phyloP scores from a whole-genome alignment of 305 asterid genomes.

The Fraxinus velutina region DNA sequence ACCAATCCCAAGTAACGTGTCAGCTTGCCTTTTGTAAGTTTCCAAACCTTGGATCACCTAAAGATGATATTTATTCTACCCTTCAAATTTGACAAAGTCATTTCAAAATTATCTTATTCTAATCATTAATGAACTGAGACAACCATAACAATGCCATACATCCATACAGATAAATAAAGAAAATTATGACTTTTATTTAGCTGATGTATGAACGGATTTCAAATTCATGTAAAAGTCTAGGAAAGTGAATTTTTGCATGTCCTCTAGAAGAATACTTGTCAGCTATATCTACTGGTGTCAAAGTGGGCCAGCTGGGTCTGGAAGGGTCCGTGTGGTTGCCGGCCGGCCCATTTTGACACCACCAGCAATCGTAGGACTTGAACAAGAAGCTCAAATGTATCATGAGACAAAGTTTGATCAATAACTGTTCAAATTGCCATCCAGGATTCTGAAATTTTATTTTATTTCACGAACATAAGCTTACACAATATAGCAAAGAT shows the following conservation, averaged over 20 bases:
- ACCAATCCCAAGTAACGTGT: neutral
- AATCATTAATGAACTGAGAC: neutral
- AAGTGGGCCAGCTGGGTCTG: neutral
- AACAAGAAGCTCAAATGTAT: neutral
- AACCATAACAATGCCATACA: neutral
- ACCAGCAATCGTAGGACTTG: neutral
- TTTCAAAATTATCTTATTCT: neutral
- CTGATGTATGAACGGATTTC: neutral
- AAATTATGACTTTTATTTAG: neutral
- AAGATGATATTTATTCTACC: neutral
- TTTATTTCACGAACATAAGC: constrained; percentile 1
- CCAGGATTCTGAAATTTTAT: neutral
- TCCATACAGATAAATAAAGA: neutral
- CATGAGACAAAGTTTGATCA: neutral
- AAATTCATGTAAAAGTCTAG: neutral
- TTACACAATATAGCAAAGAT: neutral
- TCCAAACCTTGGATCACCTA: neutral
- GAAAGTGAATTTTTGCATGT: neutral
- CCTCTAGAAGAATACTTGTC: constrained; percentile 6
- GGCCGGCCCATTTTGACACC: neutral
- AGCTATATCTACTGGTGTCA: neutral
- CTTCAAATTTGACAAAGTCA: neutral
- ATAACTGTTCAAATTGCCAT: neutral
- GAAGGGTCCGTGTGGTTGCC: neutral
- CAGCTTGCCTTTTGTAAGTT: neutral